phyloP scores from a whole-genome alignment of 1,284 basidiomycete species.

The Rhizopogon parksii region DNA sequence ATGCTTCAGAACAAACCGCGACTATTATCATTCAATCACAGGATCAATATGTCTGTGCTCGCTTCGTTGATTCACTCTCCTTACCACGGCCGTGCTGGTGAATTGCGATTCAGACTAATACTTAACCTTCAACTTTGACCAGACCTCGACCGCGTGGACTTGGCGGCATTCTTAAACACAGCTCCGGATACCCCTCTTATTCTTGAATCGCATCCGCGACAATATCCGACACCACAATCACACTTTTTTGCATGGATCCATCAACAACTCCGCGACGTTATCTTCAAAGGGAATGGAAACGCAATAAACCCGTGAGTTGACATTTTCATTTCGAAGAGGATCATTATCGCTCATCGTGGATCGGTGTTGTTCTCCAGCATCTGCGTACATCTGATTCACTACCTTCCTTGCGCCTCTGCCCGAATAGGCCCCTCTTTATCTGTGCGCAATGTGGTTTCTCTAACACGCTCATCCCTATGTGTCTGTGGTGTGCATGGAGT shows the following conservation, averaged over 20 bases:
- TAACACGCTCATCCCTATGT: constrained; percentile 45
- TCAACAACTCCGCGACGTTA: constrained; percentile 24
- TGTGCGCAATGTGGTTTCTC: constrained; percentile 45
- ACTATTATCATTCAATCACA: constrained; percentile 15
- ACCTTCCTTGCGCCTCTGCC: constrained; percentile 43
- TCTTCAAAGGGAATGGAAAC: constrained; percentile 30
- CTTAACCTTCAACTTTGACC: constrained; percentile 16
- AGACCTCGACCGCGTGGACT: constrained; percentile 25
- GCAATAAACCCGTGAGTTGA: constrained; percentile 27
- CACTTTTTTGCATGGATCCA: constrained; percentile 13
- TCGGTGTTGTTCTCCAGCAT: constrained; percentile 27
- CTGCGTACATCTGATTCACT: constrained; percentile 44
- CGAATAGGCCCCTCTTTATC: constrained; percentile 40
- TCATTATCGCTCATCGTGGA: constrained; percentile 8
- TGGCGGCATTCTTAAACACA: not conserved
- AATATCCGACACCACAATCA: constrained; percentile 9
- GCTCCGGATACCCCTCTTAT: not conserved
- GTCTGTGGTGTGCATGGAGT: constrained; percentile 51
- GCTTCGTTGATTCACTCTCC: constrained; percentile 14
- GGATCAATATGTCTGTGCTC: constrained; percentile 16
- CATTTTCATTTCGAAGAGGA: constrained; percentile 5
- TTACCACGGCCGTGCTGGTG: constrained; percentile 4
- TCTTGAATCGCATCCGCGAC: not conserved
- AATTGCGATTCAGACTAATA: constrained; percentile 25
- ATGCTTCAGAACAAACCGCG: constrained; percentile 15